phyloP scores from a whole-genome alignment of 371 early-diverging fungal genomes.

The Mortierella sp. region DNA sequence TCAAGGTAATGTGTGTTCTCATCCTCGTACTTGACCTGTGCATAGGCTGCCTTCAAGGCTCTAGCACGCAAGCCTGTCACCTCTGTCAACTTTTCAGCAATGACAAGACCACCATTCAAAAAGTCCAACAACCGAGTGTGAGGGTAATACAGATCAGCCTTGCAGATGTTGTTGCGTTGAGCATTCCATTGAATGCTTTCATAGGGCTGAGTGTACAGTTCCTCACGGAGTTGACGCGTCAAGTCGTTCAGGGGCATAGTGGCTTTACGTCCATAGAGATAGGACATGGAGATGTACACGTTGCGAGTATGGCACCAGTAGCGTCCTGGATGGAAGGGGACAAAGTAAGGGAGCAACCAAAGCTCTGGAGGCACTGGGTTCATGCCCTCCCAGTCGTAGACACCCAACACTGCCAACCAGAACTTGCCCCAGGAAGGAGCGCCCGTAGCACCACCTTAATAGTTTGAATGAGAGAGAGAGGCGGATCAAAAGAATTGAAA shows the following conservation, averaged over 20 bases:
- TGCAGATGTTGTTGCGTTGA: conserved; percentile 85
- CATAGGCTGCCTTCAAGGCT: conserved; percentile 80
- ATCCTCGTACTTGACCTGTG: conserved; percentile 90
- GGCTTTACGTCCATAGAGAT: conserved; percentile 82
- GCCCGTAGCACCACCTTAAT: conserved; percentile 80
- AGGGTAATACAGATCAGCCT: conserved; percentile 88
- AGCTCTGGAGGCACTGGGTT: conserved; percentile 97
- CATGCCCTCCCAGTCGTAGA: conserved; percentile 96
- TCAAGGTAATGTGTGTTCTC: conserved; percentile 89
- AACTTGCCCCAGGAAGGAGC: conserved; percentile 98
- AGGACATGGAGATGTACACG: conserved; percentile 96
- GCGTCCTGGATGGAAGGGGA: conserved; percentile 91
- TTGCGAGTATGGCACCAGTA: conserved; percentile 94
- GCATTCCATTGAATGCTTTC: conserved; percentile 84
- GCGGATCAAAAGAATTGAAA: too few relatives aligned
- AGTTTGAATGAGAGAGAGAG: not conserved
- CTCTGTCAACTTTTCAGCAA: conserved; percentile 43
- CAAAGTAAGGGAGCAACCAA: conserved; percentile 86
- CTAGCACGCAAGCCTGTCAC: conserved; percentile 68
- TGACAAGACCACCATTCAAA: conserved; percentile 66
- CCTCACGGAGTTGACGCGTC: conserved; percentile 81
- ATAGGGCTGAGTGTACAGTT: conserved; percentile 88
- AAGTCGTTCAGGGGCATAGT: conserved; percentile 72
- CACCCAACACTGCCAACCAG: conserved; percentile 89
- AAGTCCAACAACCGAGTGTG: conserved; percentile 82